phyloP scores from a whole-genome alignment of 768 basidiomycete species.

The Daedaleopsis sinensis region DNA sequence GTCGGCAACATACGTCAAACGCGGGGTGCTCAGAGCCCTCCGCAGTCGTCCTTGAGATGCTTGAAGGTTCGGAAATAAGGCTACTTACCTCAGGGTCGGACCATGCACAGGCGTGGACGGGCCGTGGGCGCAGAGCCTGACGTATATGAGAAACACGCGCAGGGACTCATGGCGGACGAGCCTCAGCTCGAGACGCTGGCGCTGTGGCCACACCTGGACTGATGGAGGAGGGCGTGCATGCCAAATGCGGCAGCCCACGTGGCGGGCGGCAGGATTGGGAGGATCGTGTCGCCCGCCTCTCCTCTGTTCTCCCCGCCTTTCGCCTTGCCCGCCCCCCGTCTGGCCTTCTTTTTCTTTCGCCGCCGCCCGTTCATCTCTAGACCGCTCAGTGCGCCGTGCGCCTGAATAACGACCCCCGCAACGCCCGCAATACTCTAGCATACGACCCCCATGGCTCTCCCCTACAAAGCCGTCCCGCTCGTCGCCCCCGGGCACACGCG shows the following conservation, averaged over 20 bases:
- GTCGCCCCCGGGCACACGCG: slow-evolving; percentile 86
- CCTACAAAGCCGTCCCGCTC: slow-evolving; percentile 67
- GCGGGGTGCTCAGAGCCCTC: not conserved
- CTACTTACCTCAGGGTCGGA: too few relatives aligned
- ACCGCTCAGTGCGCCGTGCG: slow-evolving; percentile 36
- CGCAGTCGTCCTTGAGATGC: too few relatives aligned
- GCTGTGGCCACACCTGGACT: too few relatives aligned
- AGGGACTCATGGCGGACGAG: too few relatives aligned
- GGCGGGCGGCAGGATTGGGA: too few relatives aligned
- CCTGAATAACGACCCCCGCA: slow-evolving; percentile 29
- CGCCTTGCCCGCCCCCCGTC: slow-evolving; percentile 2
- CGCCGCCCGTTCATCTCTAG: slow-evolving; percentile 22
- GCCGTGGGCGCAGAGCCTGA: too few relatives aligned
- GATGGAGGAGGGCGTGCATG: too few relatives aligned
- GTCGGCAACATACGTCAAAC: not conserved
- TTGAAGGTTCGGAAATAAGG: too few relatives aligned
- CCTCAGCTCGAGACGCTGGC: too few relatives aligned
- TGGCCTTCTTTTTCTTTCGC: slow-evolving; percentile 16
- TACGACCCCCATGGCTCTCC: slow-evolving; percentile 24
- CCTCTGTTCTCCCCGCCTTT: slow-evolving; percentile 4
- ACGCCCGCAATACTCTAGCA: slow-evolving; percentile 20
- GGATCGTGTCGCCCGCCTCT: not conserved
- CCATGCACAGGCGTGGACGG: too few relatives aligned
- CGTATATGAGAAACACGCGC: too few relatives aligned
- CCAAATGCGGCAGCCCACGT: too few relatives aligned